Evolutionary conservation across 768 basidiomycete genomes (phyloP).

Genomic region (Strobilomyces dryophilus): DNA sequence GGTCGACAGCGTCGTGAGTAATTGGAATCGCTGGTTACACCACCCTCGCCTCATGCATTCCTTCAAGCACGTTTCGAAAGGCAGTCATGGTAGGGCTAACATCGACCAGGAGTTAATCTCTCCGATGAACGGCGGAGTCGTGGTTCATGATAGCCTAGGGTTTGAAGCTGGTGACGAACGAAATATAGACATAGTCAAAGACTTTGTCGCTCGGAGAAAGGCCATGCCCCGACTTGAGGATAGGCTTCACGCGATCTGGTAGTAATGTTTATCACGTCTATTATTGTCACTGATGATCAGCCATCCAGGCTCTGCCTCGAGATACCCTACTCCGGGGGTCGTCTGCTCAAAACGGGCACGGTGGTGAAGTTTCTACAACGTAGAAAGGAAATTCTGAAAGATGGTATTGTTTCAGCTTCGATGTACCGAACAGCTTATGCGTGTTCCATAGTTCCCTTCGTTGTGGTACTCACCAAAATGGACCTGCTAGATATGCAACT

Average conservation of each 20-base stretch:
- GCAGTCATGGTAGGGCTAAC: constrained; percentile 1
- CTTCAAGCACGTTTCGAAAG: constrained; percentile 2
- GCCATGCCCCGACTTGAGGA: neutral
- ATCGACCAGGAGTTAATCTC: neutral
- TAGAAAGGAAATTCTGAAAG: neutral
- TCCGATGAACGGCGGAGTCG: constrained; percentile 9
- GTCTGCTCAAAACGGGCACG: constrained; percentile 11
- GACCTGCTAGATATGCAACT: constrained; percentile 5
- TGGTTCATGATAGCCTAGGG: constrained; percentile 16
- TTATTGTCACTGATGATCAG: neutral
- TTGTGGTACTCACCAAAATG: constrained; percentile 15
- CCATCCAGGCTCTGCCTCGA: neutral
- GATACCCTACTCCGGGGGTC: neutral
- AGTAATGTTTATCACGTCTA: neutral
- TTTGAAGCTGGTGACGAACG: neutral
- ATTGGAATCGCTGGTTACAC: neutral
- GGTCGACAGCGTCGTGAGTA: constrained; percentile 8
- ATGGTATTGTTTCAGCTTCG: neutral
- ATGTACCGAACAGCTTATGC: neutral
- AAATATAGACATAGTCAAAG: neutral
- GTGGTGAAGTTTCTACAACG: constrained; percentile 7
- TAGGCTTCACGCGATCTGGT: too few relatives aligned
- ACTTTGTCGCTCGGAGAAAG: constrained; percentile 6
- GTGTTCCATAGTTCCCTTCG: constrained; percentile 3
- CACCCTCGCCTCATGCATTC: neutral